Conservation (phyloP, 495 filamentous ascomycete genomes). For the Penicilliopsis zonata region DNA sequence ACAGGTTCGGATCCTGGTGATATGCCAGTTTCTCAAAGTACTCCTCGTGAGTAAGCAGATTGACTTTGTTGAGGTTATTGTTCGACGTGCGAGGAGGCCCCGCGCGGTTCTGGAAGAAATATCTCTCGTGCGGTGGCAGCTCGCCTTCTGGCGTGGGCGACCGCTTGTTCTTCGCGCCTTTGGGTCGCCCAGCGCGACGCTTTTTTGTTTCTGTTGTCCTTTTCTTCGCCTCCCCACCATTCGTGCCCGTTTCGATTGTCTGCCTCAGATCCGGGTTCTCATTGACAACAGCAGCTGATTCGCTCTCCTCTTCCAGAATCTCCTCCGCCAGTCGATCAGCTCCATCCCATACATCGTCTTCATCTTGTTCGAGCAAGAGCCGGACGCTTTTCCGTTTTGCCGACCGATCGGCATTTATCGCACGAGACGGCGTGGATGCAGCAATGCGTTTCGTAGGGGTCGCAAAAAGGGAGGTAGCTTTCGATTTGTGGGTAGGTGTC, state of each 20-base stretch:
- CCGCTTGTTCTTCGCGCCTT: constrained; percentile 49
- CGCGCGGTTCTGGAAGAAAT: constrained; percentile 85
- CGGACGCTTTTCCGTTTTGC: constrained; percentile 78
- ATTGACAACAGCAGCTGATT: constrained; percentile 5
- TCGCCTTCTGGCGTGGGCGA: constrained; percentile 70
- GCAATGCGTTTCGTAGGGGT: constrained; percentile 23
- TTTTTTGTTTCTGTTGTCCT: constrained; percentile 38
- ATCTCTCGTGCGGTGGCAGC: constrained; percentile 77
- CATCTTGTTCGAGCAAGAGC: constrained; percentile 55
- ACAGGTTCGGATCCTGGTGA: constrained; percentile 57
- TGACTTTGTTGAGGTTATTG: constrained; percentile 65
- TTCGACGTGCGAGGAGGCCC: constrained; percentile 73
- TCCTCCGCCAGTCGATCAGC: constrained; percentile 61
- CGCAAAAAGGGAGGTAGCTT: constrained; percentile 28
- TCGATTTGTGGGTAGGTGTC: constrained; percentile 31
- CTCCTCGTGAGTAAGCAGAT: constrained; percentile 77
- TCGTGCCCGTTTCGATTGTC: constrained; percentile 22
- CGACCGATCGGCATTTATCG: constrained; percentile 64
- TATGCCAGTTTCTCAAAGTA: constrained; percentile 64
- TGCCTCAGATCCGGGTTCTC: constrained; percentile 27
- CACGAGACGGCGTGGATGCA: constrained; percentile 39
- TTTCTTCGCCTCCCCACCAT: constrained; percentile 14
- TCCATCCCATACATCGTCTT: constrained; percentile 66
- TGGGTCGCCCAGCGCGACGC: constrained; percentile 45
- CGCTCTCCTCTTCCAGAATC: constrained; percentile 45